phyloP scores from a whole-genome alignment of 2,329 filamentous ascomycete species.

The Colletotrichum melonis region DNA sequence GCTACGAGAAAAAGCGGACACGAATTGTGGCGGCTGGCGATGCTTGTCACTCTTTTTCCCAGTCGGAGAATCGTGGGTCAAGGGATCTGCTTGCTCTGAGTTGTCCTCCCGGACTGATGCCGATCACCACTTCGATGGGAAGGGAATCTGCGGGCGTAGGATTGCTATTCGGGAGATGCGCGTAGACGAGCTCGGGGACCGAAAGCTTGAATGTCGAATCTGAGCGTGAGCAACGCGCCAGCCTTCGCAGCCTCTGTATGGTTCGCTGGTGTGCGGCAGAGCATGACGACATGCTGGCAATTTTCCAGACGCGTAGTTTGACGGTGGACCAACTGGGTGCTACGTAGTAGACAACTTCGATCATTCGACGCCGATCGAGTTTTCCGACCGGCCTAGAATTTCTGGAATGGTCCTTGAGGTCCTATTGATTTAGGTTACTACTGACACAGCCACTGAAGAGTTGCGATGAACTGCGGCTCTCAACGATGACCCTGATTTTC shows the following conservation, averaged over 20 bases:
- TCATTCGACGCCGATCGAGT: neutral
- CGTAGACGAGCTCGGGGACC: neutral
- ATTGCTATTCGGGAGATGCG: conserved; percentile 16
- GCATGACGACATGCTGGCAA: conserved; percentile 10
- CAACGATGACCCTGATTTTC: neutral
- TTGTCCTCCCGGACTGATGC: conserved; percentile 1
- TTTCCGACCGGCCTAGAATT: neutral
- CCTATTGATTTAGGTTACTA: neutral
- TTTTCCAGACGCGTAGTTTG: neutral
- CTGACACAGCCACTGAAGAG: conserved; percentile 7
- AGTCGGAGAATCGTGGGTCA: neutral
- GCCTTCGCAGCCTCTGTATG: neutral
- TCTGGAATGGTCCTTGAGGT: neutral
- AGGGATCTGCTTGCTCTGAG: conserved; percentile 4
- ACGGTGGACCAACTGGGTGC: too few relatives aligned
- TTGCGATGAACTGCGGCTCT: conserved; percentile 6
- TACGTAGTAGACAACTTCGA: neutral
- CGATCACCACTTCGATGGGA: conserved; percentile 14
- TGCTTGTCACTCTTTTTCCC: neutral
- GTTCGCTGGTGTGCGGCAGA: neutral
- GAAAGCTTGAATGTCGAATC: conserved; percentile 23
- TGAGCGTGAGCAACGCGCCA: neutral
- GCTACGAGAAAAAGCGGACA: neutral
- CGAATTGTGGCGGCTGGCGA: conserved; percentile 15
- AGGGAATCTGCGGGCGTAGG: neutral